A percentile compares a stretch with the other conserved stretches of the same genome.
These are phyloP conservation scores for Delitschia confertaspora DNA, from an alignment of 495 filamentous ascomycete species.

Conservation along the genomic window DNA sequence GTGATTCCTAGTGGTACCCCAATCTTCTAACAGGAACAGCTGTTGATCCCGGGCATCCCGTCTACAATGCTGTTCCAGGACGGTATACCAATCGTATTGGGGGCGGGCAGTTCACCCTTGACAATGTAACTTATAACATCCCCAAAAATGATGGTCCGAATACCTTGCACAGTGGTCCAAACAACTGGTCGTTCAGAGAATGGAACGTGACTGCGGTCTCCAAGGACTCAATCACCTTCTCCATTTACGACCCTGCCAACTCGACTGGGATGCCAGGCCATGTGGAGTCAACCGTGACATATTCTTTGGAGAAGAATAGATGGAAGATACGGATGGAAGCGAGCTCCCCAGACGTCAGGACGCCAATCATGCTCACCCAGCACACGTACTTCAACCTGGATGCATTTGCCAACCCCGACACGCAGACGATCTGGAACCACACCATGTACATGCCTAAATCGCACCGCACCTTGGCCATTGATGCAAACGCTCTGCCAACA, in stretches of 20 bases:
- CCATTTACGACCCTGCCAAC: constrained; percentile 19
- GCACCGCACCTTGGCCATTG: constrained; percentile 11
- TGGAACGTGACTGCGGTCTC: constrained; percentile 20
- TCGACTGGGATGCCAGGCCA: constrained; percentile 22
- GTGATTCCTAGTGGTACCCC: constrained; percentile 7
- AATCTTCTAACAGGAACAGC: constrained; percentile 12
- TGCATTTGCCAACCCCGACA: constrained; percentile 36
- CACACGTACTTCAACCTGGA: constrained; percentile 27
- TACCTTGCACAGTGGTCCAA: constrained; percentile 51
- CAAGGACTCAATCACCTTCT: constrained; percentile 22
- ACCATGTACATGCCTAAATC: constrained; percentile 26
- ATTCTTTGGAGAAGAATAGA: constrained; percentile 38
- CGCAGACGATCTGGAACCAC: constrained; percentile 37
- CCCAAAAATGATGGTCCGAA: constrained; percentile 49
- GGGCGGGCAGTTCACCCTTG: constrained; percentile 45
- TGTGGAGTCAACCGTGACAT: constrained; percentile 22
- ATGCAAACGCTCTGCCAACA: constrained; percentile 21
- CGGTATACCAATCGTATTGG: constrained; percentile 52
- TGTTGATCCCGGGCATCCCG: constrained; percentile 16
- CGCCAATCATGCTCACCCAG: constrained; percentile 29
- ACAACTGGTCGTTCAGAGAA: constrained; percentile 47
- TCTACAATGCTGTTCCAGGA: constrained; percentile 33
- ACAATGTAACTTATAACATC: constrained; percentile 42
- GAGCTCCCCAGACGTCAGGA: constrained; percentile 41
- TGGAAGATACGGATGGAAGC: constrained; percentile 50